Evolutionary conservation across 1,139 yeast species (phyloP).

Genomic region (Kurtzmaniella natalensis): DNA sequence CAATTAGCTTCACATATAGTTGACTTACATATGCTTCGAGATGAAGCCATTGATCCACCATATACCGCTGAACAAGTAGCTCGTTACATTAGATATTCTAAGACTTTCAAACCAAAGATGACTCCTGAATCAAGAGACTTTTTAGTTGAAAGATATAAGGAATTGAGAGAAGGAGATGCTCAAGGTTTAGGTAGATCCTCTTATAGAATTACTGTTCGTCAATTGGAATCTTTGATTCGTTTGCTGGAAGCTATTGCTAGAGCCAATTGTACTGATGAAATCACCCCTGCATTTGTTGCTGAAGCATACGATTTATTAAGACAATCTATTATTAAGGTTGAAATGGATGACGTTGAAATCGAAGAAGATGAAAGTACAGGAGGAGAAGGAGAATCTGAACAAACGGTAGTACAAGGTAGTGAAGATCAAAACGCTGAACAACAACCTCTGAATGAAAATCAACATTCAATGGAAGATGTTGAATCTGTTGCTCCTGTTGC

Average conservation of each 20-base stretch:
- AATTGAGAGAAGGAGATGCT: slow-evolving; percentile 85
- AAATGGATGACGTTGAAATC: slow-evolving; percentile 87
- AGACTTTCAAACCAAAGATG: slow-evolving; percentile 89
- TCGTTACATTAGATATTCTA: slow-evolving; percentile 86
- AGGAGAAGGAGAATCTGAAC: slow-evolving; percentile 16
- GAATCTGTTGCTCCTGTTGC: slow-evolving; percentile 3
- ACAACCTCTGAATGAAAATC: slow-evolving; percentile 7
- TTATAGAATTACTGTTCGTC: slow-evolving; percentile 95
- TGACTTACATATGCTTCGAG: slow-evolving; percentile 86
- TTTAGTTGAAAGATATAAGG: slow-evolving; percentile 78
- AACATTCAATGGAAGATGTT: background rate
- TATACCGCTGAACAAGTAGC: slow-evolving; percentile 84
- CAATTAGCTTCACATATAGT: slow-evolving; percentile 91
- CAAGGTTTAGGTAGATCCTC: slow-evolving; percentile 86
- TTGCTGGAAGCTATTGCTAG: slow-evolving; percentile 95
- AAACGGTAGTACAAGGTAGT: slow-evolving; percentile 2
- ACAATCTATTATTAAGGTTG: slow-evolving; percentile 91
- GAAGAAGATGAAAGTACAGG: slow-evolving; percentile 56
- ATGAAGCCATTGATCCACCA: slow-evolving; percentile 87
- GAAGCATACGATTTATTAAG: slow-evolving; percentile 90
- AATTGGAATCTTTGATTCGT: slow-evolving; percentile 89
- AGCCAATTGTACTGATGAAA: slow-evolving; percentile 90
- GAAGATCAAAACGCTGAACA: slow-evolving; percentile 11
- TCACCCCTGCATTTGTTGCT: slow-evolving; percentile 82
- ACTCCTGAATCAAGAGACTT: slow-evolving; percentile 76